These are phyloP conservation scores for Lactarius sp. DNA, from an alignment of 768 basidiomycete genomes.

Conservation along the genomic window DNA sequence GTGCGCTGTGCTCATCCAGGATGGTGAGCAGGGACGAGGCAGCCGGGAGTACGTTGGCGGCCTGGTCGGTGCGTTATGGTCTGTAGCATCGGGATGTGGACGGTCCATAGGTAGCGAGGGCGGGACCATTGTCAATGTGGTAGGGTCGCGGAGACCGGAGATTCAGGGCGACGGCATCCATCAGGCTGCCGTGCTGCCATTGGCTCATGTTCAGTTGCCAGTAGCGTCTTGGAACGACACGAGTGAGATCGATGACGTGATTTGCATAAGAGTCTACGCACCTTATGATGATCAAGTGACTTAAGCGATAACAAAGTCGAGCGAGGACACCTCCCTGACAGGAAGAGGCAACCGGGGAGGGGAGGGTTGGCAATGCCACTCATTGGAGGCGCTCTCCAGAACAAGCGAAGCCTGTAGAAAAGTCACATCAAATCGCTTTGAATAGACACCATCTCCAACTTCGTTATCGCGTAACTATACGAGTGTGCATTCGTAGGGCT, in stretches of 20 bases:
- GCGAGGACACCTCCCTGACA: background rate
- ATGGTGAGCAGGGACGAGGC: slow-evolving; percentile 13
- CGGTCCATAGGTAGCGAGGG: background rate
- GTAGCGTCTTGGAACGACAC: too few relatives aligned
- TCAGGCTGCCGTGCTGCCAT: background rate
- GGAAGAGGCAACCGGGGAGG: background rate
- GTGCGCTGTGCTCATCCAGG: background rate
- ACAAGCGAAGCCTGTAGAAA: slow-evolving; percentile 3
- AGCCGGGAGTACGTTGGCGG: background rate
- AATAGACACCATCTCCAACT: background rate
- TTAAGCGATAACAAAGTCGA: background rate
- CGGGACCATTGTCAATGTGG: background rate
- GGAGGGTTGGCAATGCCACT: background rate
- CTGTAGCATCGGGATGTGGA: background rate
- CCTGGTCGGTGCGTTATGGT: background rate
- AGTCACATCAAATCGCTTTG: background rate
- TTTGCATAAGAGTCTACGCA: background rate
- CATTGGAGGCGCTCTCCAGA: slow-evolving; percentile 2
- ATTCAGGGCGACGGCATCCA: background rate
- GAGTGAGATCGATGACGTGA: background rate
- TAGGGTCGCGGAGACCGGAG: background rate
- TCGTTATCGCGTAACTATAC: slow-evolving; percentile 9
- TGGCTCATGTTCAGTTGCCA: background rate
- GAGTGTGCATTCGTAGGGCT: background rate
- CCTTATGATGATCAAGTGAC: background rate